Percentiles rank a stretch among this genome's conserved stretches.
Evolutionary conservation across 73 alveolate species (phyloP).

Genomic region (Symbiodinium natans): DNA sequence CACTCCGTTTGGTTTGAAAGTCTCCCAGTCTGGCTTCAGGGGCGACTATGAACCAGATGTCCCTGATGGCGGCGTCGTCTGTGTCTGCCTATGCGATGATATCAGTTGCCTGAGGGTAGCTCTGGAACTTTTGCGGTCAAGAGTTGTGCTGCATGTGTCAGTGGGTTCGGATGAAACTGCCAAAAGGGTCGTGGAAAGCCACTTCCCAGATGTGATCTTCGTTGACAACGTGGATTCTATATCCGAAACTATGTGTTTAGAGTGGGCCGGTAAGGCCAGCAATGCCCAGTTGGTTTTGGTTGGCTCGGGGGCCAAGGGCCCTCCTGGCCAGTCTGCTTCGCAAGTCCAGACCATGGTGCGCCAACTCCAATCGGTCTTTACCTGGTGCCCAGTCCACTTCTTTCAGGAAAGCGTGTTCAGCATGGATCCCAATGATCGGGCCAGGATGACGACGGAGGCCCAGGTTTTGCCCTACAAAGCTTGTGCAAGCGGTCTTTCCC

Average conservation of each 20-base stretch:
- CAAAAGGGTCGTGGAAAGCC: constrained; percentile 10
- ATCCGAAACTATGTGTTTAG: not conserved
- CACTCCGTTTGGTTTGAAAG: not conserved
- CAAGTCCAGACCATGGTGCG: not conserved
- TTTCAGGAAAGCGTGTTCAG: not conserved
- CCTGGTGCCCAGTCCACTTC: not conserved
- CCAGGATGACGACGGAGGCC: not conserved
- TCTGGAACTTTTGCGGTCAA: not conserved
- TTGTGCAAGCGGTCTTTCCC: not conserved
- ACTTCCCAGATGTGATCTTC: not conserved
- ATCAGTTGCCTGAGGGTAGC: constrained; percentile 3
- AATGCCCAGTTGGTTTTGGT: not conserved
- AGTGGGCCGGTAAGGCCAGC: not conserved
- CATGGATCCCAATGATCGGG: not conserved
- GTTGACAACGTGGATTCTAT: not conserved
- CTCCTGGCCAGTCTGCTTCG: not conserved
- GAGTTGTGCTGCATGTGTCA: not conserved
- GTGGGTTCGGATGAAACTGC: not conserved
- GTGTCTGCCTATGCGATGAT: not conserved
- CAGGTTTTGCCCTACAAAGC: not conserved
- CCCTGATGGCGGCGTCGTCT: not conserved
- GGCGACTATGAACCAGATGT: not conserved
- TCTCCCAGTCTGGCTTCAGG: not conserved
- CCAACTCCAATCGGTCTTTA: not conserved
- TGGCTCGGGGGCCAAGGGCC: not conserved